These are phyloP conservation scores for Paecilomyces dactylethromorphus DNA, from an alignment of 2,329 filamentous ascomycete genomes.

Conservation along the genomic window DNA sequence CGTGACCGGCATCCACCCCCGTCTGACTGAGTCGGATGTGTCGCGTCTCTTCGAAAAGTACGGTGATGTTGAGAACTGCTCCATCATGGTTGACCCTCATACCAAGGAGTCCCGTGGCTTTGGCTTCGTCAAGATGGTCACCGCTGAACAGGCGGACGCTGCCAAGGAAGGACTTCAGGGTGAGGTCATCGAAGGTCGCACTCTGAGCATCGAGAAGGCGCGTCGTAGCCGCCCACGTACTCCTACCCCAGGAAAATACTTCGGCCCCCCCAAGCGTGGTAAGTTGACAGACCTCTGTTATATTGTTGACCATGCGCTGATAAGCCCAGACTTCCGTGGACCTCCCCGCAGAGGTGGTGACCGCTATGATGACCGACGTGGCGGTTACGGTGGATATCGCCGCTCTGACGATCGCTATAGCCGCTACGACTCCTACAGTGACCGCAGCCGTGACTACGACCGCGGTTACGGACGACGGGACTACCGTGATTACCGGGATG, in stretches of 20 bases:
- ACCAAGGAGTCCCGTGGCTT: slow-evolving; percentile 98
- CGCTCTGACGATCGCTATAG: slow-evolving; percentile 38
- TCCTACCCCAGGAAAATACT: slow-evolving; percentile 97
- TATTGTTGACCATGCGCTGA: background rate
- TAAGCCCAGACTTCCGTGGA: slow-evolving; percentile 33
- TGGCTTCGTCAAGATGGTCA: slow-evolving; percentile 98
- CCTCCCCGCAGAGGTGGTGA: slow-evolving; percentile 40
- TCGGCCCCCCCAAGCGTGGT: slow-evolving; percentile 96
- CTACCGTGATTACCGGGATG: slow-evolving; percentile 38
- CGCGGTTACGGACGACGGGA: slow-evolving; percentile 46
- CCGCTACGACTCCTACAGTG: slow-evolving; percentile 44
- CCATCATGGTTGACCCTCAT: slow-evolving; percentile 98
- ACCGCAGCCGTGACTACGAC: slow-evolving; percentile 41
- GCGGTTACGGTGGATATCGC: slow-evolving; percentile 44
- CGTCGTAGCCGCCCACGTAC: slow-evolving; percentile 90
- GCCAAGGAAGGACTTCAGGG: slow-evolving; percentile 94
- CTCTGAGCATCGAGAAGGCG: slow-evolving; percentile 97
- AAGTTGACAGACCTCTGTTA: slow-evolving; percentile 30
- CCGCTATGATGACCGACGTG: slow-evolving; percentile 49
- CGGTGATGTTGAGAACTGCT: slow-evolving; percentile 96
- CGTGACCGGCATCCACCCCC: slow-evolving; percentile 94
- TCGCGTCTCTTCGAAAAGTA: slow-evolving; percentile 97
- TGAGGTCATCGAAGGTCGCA: slow-evolving; percentile 90
- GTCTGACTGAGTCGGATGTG: slow-evolving; percentile 82
- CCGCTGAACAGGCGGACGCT: slow-evolving; percentile 88